Evolutionary conservation across 2,329 filamentous ascomycete genomes (phyloP).

Genomic region (Penicillium sp.): DNA sequence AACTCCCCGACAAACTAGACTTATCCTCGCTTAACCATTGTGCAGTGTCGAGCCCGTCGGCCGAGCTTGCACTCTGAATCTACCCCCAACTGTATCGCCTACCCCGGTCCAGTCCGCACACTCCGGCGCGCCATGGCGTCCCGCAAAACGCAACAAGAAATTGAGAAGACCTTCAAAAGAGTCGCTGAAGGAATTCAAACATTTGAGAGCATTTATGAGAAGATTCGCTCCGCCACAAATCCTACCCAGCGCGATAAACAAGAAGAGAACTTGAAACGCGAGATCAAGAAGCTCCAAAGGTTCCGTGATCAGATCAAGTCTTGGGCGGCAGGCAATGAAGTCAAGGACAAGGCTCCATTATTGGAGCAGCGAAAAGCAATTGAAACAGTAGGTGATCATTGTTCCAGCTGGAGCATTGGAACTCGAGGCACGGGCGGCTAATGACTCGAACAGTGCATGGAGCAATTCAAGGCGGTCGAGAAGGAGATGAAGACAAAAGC

Average conservation of each 20-base stretch:
- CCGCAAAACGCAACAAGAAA: conserved; percentile 95
- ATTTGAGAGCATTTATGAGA: conserved; percentile 95
- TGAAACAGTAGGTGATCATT: conserved; percentile 70
- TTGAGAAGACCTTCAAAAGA: conserved; percentile 99
- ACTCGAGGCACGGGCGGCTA: conserved; percentile 20
- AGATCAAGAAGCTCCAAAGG: conserved; percentile 99
- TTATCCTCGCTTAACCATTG: conserved; percentile 3
- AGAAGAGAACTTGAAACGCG: conserved; percentile 95
- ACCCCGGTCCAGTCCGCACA: conserved; percentile 22
- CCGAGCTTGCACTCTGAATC: conserved; percentile 12
- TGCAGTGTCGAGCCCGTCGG: not conserved
- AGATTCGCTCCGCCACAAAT: conserved; percentile 91
- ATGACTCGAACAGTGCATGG: conserved; percentile 64
- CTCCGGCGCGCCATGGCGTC: conserved; percentile 69
- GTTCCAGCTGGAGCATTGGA: not conserved
- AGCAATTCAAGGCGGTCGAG: conserved; percentile 99
- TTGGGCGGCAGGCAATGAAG: conserved; percentile 97
- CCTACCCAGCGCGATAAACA: conserved; percentile 96
- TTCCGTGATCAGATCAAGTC: conserved; percentile 99
- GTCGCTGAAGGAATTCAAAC: conserved; percentile 87
- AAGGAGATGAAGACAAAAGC: conserved; percentile 99
- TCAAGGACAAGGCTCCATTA: conserved; percentile 97
- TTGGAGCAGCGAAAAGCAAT: conserved; percentile 94
- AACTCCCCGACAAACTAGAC: conserved; percentile 2
- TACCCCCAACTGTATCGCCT: conserved; percentile 16